Conservation (phyloP, 2,329 filamentous ascomycete genomes). For the Exophiala calicioides region DNA sequence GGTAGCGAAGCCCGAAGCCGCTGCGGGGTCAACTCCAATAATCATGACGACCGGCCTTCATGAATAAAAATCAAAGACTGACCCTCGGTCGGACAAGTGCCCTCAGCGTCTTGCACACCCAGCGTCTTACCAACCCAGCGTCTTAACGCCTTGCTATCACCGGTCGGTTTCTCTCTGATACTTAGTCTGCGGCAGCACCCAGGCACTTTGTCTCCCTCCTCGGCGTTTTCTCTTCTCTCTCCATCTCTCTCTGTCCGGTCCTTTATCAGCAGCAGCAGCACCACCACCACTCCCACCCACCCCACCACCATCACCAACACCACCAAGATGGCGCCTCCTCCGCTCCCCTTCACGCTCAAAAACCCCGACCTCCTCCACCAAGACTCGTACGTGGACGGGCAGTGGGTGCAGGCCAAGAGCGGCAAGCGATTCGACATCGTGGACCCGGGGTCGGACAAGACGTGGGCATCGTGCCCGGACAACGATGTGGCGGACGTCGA, state of each 20-base stretch:
- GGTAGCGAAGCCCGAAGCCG: neutral
- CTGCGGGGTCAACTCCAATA: conserved; percentile 10
- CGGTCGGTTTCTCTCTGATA: too few relatives aligned
- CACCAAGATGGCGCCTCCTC: conserved; percentile 24
- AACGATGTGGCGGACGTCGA: conserved; percentile 62
- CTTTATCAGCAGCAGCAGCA: too few relatives aligned
- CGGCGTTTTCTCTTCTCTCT: too few relatives aligned
- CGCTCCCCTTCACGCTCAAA: conserved; percentile 48
- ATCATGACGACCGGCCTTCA: neutral
- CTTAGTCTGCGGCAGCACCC: too few relatives aligned
- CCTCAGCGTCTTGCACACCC: too few relatives aligned
- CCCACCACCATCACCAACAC: conserved; percentile 6
- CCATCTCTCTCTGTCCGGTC: too few relatives aligned
- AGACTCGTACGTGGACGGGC: conserved; percentile 54
- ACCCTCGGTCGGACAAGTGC: too few relatives aligned
- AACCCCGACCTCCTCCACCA: conserved; percentile 52
- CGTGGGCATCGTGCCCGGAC: conserved; percentile 55
- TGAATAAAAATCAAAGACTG: too few relatives aligned
- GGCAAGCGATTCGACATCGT: conserved; percentile 55
- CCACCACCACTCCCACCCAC: neutral
- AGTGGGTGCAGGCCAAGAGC: conserved; percentile 49
- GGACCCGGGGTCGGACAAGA: conserved; percentile 54
- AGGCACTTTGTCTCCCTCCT: too few relatives aligned
- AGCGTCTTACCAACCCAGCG: too few relatives aligned
- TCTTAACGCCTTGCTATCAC: too few relatives aligned